Evolutionary conservation across 1,139 yeast genomes (phyloP).

Genomic region (Taiozyma sp.): DNA sequence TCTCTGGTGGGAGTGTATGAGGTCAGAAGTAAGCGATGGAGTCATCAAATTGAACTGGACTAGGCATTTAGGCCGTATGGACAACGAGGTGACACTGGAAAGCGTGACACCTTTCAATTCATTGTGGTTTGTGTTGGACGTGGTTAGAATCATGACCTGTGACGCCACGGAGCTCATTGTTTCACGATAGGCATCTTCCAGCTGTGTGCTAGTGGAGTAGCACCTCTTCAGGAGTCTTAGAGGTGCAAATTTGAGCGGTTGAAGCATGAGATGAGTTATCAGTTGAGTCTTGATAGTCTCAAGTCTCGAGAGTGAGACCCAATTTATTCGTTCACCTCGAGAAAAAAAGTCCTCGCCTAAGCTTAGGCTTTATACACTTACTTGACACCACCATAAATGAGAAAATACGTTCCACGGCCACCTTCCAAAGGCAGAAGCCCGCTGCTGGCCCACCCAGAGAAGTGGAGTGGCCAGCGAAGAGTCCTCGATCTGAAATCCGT

Average conservation of each 20-base stretch:
- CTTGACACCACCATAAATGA: background rate
- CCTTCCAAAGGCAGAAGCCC: conserved; percentile 8
- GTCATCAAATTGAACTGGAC: conserved; percentile 78
- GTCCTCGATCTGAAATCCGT: background rate
- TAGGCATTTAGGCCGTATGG: conserved; percentile 68
- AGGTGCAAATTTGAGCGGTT: background rate
- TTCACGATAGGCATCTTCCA: conserved; percentile 25
- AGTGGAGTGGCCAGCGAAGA: conserved; percentile 6
- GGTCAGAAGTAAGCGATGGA: conserved; percentile 73
- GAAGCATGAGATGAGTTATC: background rate
- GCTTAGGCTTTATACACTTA: background rate
- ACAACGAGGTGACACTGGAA: conserved; percentile 75
- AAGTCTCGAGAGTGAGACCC: too few relatives aligned
- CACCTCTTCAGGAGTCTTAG: background rate
- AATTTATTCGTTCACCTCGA: too few relatives aligned
- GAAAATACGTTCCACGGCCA: conserved; percentile 8
- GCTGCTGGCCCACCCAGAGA: conserved; percentile 3
- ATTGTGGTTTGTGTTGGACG: conserved; percentile 24
- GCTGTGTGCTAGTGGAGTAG: background rate
- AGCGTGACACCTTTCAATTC: conserved; percentile 62
- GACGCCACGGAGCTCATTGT: conserved; percentile 35
- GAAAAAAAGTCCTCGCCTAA: background rate
- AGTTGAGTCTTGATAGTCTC: background rate
- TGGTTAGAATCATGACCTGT: conserved; percentile 38
- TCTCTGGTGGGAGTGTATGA: conserved; percentile 47